phyloP scores from a whole-genome alignment of 1,139 yeast species.

The Geotrichum fermentans region DNA sequence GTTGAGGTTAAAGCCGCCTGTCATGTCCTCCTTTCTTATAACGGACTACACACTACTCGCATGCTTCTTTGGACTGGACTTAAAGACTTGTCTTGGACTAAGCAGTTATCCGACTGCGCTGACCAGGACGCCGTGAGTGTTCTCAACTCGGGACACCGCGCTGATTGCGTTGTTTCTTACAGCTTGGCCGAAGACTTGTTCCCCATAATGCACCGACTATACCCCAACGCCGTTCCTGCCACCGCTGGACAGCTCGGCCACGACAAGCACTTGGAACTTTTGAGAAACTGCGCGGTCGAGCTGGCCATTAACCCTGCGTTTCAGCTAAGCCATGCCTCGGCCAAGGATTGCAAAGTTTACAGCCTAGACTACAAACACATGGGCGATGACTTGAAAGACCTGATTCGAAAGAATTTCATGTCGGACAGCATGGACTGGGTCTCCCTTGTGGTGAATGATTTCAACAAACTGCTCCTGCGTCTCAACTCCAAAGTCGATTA shows the following conservation, averaged over 20 bases:
- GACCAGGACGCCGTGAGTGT: not conserved
- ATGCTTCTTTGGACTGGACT: not conserved
- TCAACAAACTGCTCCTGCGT: too few relatives aligned
- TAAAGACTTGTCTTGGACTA: not conserved
- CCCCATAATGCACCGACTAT: not conserved
- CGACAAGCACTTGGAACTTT: not conserved
- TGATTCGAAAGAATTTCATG: too few relatives aligned
- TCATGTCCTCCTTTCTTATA: not conserved
- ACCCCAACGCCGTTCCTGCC: not conserved
- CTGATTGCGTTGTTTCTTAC: not conserved
- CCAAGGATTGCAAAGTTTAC: too few relatives aligned
- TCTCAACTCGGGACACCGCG: not conserved
- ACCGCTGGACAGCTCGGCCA: not conserved
- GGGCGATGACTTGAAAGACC: too few relatives aligned
- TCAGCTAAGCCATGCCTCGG: too few relatives aligned
- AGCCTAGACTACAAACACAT: too few relatives aligned
- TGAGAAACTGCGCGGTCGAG: not conserved
- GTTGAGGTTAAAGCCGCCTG: not conserved
- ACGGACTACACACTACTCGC: not conserved
- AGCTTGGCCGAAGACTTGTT: not conserved
- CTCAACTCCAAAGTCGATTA: too few relatives aligned
- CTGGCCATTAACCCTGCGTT: too few relatives aligned
- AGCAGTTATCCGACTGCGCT: not conserved
- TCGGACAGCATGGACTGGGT: too few relatives aligned
- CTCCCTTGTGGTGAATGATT: not conserved